phyloP scores from a whole-genome alignment of 352 stramenopile genomes.

The Globisporangium recalcitrans region DNA sequence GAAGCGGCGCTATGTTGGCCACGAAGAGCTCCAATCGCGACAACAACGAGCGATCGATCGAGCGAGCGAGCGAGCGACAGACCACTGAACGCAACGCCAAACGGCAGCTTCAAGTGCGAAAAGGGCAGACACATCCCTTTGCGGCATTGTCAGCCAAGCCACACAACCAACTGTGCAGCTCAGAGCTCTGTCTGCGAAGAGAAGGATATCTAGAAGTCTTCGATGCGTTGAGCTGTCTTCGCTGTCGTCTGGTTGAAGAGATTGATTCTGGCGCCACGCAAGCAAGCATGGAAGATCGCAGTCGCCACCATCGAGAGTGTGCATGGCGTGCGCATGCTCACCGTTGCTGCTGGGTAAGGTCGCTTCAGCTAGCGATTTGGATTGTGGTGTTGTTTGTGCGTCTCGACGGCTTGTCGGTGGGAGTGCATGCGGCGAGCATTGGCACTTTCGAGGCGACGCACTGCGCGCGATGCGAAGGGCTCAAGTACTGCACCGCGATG shows the following conservation, averaged over 20 bases:
- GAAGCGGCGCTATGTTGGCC: slow-evolving; percentile 2
- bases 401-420: background rate
- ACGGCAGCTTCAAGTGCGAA: slow-evolving; percentile 1
- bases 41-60: background rate
- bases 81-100: no score
- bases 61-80: no score
- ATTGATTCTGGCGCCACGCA: background rate
- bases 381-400: background rate
- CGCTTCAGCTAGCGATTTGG: background rate
- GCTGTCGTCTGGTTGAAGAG: background rate
- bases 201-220: background rate
- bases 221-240: background rate
- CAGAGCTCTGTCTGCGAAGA: background rate
- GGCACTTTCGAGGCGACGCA: slow-evolving; percentile 34
- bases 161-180: background rate
- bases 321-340: background rate
- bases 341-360: background rate
- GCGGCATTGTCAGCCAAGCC: background rate
- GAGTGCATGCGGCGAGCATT: slow-evolving; percentile 10
- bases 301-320: background rate
- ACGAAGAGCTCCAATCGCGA: background rate
- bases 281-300: background rate
- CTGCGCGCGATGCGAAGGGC: slow-evolving; percentile 42
- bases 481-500: slow-evolving; percentile 62
- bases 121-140: background rate